Base-by-base conservation (phyloP, 2,329 filamentous ascomycete genomes). In the Fusarium sp. region DNA sequence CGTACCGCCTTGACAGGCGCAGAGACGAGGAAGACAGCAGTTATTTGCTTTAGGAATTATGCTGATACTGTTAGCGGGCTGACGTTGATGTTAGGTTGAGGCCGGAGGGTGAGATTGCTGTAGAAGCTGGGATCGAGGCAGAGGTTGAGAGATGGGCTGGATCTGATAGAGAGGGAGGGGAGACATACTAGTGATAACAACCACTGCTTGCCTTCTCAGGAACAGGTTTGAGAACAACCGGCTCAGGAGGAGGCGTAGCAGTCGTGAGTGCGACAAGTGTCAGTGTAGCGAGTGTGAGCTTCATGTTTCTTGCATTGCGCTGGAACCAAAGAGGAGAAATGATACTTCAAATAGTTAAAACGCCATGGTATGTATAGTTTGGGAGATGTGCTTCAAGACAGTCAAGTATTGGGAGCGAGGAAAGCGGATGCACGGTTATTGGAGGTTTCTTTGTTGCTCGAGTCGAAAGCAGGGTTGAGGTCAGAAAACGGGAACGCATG, bases 11-110 rank as follows among this genome's bases (percentile, higher is more conserved):
- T 28, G 41, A 6, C 75, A 77, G 15, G 41, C 57, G 34, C 75
- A 77, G 20, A 77, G 32, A 10, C 52, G 48, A 8, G 75, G 75
- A 22, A 77, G 24, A 6, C 75, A 77, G 58, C 75, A 77, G 8
- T 44, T 36, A 1, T 26, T 12, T 42, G 62, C 39, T 26, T 59
- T 72, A 17, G 56, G 13, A 5, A 67, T 51, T 38, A 18, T 9
- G 13, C 72, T 77, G 20, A 10, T n/a, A 11, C 0, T 0, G 14
- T 39, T 28, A 39, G 24, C 9, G 3, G 3, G 28, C 13, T 32
- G 28, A 12, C 20, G 22, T 22, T 22, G 18, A 28, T 10, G 18
- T 6, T 20, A 36, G 34, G 17, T 18, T 18, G 24, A 34, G 32
- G 32, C 6, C 1, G 32, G 2, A 34, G 14, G 3, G 32, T 34